Base-by-base conservation (phyloP, 805 yeast genomes). In the Candida corydali region DNA sequence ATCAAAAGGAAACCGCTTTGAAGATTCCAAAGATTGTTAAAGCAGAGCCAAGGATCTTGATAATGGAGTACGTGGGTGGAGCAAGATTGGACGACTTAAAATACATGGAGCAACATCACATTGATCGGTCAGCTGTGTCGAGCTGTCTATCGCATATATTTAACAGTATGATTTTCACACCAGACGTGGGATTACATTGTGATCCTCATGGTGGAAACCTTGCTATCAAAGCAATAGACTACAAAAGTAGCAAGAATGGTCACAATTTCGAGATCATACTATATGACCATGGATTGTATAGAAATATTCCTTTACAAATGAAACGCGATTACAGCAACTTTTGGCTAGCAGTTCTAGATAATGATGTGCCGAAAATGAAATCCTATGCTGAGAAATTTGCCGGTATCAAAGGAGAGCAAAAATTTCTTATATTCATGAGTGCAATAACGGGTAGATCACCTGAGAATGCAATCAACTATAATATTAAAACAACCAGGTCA, bases 181-280 rank as follows among this genome's bases (percentile, higher is more conserved):
- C 96, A 0, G 81, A 79, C 18, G 95, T 87, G 16, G 86, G 91
- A 1, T 75, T 93, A 29, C 99, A 93, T 57, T 93, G 98, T 63
- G 99, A 93, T 57, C 98, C 98, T 1, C 99, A 93, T 57, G 96
- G 95, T 8, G 99, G 99, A 0, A 93, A 93, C 52, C 65, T 93
- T 41, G 96, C 98, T 0, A 86, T 93, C 16, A 67, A 88, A 38
- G 49, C 59, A 8, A 37, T 54, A 8, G n/a, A n/a, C n/a, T n/a
- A n/a, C n/a, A 51, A 53, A 14, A 27, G 36, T 9, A 41, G 48
- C 1, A 42, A 40, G 6, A 61, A 70, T 23, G 59, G 70, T 5
- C 87, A 82, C 53, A 89, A 91, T 55, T 93, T 93, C 56, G 98
- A 93, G 58, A 86, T 93, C 35, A 69, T 93, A 5, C 68, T 93